These are phyloP conservation scores for Aquilaria sinensis DNA, from an alignment of 345 rosid species.

Conservation along the genomic window DNA sequence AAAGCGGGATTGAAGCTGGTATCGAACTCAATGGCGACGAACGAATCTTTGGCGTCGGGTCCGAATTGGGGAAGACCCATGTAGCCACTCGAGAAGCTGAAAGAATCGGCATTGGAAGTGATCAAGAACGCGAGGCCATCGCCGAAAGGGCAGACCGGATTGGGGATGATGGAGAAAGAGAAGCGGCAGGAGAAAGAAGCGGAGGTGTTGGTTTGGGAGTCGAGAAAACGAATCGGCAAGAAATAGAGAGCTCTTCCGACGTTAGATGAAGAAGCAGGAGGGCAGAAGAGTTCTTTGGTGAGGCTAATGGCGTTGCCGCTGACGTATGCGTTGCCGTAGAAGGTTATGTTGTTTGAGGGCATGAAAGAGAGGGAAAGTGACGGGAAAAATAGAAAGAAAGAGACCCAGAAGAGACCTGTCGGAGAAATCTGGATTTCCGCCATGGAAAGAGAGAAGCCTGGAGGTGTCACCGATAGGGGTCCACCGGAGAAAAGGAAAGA, in stretches of 20 bases:
- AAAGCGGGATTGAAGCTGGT: constrained; percentile 47
- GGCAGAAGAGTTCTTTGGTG: constrained; percentile 47
- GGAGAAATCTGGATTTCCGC: constrained; percentile 7
- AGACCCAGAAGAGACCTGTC: constrained; percentile 23
- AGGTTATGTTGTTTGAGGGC: constrained; percentile 45
- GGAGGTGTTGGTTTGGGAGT: constrained; percentile 34
- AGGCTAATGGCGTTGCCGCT: constrained; percentile 48
- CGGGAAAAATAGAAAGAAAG: constrained; percentile 30
- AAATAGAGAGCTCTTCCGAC: constrained; percentile 58
- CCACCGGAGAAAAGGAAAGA: neutral
- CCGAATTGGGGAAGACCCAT: constrained; percentile 54
- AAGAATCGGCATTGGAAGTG: constrained; percentile 63
- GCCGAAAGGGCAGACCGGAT: constrained; percentile 58
- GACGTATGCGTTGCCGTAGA: constrained; percentile 62
- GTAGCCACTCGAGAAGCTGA: constrained; percentile 50
- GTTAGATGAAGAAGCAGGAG: constrained; percentile 22
- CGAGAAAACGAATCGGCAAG: constrained; percentile 54
- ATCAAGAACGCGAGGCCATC: constrained; percentile 82
- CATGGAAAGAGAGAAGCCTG: neutral
- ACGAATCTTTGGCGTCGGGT: constrained; percentile 39
- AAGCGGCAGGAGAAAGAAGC: constrained; percentile 65
- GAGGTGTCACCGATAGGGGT: neutral
- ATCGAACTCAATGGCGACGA: constrained; percentile 76
- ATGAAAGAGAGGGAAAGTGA: constrained; percentile 27
- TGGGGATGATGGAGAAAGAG: constrained; percentile 53